phyloP scores from a whole-genome alignment of 2,329 filamentous ascomycete species.

The Camillea tinctor region DNA sequence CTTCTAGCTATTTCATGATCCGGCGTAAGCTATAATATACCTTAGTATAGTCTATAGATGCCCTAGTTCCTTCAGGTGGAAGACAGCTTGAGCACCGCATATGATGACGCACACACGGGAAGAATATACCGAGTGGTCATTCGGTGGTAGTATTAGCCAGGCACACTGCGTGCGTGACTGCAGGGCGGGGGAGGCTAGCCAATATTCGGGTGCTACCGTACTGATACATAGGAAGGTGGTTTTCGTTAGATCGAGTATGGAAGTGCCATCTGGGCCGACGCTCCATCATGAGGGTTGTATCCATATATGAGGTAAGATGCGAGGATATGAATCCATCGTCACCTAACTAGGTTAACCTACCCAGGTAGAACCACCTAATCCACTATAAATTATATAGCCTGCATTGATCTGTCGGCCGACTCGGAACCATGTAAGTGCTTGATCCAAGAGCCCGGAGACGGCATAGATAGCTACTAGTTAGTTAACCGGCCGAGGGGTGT shows the following conservation, averaged over 20 bases:
- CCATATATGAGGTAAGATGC: background rate
- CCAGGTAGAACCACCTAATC: too few species aligned
- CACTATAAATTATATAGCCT: background rate
- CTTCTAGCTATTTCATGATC: too few species aligned
- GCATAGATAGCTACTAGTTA: background rate
- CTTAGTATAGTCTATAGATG: too few species aligned
- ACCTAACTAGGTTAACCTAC: too few species aligned
- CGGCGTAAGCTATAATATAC: too few species aligned
- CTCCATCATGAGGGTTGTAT: background rate
- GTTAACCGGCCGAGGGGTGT: background rate
- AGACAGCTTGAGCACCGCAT: background rate
- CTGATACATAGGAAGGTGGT: background rate
- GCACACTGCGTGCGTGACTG: background rate
- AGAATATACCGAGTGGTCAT: background rate
- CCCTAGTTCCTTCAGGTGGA: background rate
- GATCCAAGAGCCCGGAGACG: background rate
- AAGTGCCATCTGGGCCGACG: background rate
- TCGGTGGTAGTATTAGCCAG: background rate
- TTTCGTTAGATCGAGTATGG: background rate
- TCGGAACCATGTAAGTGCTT: background rate
- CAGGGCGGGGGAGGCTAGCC: background rate
- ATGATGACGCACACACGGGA: background rate
- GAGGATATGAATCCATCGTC: background rate
- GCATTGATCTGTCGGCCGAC: background rate
- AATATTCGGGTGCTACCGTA: background rate